Base-by-base conservation (phyloP, 225 moss, liverwort and hornwort genomes). In the Anthoceros angustus region DNA sequence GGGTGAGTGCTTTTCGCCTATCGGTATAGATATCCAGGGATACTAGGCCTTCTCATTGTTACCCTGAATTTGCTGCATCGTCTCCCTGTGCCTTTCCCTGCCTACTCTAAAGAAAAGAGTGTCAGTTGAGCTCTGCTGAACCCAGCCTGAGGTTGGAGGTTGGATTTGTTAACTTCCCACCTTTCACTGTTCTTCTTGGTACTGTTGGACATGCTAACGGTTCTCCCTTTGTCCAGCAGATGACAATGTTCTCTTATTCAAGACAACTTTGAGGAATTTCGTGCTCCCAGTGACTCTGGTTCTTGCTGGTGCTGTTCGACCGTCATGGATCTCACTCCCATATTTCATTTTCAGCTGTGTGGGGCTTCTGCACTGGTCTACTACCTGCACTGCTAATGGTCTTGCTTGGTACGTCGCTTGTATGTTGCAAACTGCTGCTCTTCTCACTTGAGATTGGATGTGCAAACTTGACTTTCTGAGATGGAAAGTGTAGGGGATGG, bases 281-380 rank as follows among this genome's bases (percentile, higher is more conserved):
- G 73, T 88, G 64, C 80, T 90, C 49, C 94, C 94, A 20, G 75
- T 73, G 65, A 70, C 83, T 43, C 90, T 86, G 71, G 61, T 95
- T 70, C 67, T 90, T 63, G 90, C 79, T 42, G 94, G 94, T 69
- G 86, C 90, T 64, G 88, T 88, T 32, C 81, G 90, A 49, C 94
- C 94, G 72, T 95, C 90, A 0, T 95, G 94, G 94, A 82, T 95
- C 76, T 75, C 94, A 20, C 82, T 95, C 64, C 90, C 90, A 8
- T 95, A 90, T 71, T 90, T 90, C 63, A 69, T 90, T 50, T 80
- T 68, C 71, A 86, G 94, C 75, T 88, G 86, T 84, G 83, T 77
- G 25, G 86, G 86, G 69, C 94, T 95, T 71, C 77, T 95, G 64
- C 83, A 86, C 73, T 95, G 90, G 94, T 88, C 90, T 61, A 88